Evolutionary conservation across 2,329 filamentous ascomycete genomes (phyloP), one percentile per base, ranked within the genome.

Genomic region (Penicillium concentricum): DNA sequence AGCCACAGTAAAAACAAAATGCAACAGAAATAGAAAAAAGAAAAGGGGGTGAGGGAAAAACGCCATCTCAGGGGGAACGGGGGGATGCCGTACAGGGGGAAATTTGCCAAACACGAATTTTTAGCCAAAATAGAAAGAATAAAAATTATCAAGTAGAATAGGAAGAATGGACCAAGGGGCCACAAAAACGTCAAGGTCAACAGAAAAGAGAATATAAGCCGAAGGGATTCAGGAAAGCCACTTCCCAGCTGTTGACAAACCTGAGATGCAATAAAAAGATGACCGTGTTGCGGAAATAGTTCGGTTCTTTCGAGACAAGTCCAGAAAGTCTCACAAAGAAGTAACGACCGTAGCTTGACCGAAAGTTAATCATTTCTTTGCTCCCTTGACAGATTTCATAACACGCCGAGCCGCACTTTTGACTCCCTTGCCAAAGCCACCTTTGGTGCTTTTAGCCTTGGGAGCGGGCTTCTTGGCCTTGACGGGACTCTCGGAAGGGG

Each of bases 321-420:
- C 18, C 28, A 24, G 26, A 51, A 18, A 20, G n/a, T 13, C 18
- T 2, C 26, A 22, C n/a, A 18, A 39, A 16, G 34, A 18, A 12
- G 9, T 20, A 24, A 20, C 12, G 12, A 20, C 10, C 15, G n/a
- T 26, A 51, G 28, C n/a, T 15, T 16, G 45, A 37, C 22, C 12
- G 22, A 9, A 24, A 9, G 10, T 28, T 8, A 34, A 52, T 51
- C 37, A 60, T 34, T 45, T 54, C 41, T 58, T 60, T 44, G 38
- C 39, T 38, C 60, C 60, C 45, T 55, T 63, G n/a, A 66, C 59
- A 37, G 54, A 57, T 12, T 58, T 63, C 12, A 62, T 54, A 24
- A 67, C 57, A 10, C 42, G 60, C 22, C 49, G 57, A 34, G 60
- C 61, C 4, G 48, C 61, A 16, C 32, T 58, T 24, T 61, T 64